Conservation (phyloP, 305 asterid genomes). For the Fraxinus dipetala region DNA sequence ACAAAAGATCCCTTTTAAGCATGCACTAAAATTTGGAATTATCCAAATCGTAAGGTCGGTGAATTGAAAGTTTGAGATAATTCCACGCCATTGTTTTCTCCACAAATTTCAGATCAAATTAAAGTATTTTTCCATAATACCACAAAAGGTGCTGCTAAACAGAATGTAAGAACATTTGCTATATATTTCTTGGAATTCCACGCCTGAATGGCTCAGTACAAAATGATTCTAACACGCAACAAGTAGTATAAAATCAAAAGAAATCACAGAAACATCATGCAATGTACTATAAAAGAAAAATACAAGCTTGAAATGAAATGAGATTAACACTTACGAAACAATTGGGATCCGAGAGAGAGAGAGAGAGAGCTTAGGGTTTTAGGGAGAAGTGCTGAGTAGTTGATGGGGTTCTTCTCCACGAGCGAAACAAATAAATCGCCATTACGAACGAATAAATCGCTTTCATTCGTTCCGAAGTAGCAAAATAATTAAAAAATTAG, state of each 20-base stretch:
- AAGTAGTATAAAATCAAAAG: background rate
- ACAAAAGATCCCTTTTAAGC: background rate
- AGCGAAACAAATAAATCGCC: background rate
- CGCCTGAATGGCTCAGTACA: background rate
- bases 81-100: background rate
- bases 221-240: background rate
- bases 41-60: background rate
- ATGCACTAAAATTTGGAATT: background rate
- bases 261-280: background rate
- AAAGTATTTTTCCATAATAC: background rate
- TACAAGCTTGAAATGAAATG: background rate
- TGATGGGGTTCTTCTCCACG: background rate
- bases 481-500: background rate
- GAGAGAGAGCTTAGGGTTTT: background rate
- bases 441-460: background rate
- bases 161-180: background rate
- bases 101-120: background rate
- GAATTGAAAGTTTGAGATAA: background rate
- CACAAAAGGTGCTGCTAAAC: background rate
- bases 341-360: background rate
- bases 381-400: background rate
- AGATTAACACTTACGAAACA: background rate
- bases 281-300: background rate
- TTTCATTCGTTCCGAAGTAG: background rate
- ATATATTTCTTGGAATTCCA: background rate